Conservation (phyloP, 2,329 filamentous ascomycete genomes). For the Phialemoniopsis sp. region DNA sequence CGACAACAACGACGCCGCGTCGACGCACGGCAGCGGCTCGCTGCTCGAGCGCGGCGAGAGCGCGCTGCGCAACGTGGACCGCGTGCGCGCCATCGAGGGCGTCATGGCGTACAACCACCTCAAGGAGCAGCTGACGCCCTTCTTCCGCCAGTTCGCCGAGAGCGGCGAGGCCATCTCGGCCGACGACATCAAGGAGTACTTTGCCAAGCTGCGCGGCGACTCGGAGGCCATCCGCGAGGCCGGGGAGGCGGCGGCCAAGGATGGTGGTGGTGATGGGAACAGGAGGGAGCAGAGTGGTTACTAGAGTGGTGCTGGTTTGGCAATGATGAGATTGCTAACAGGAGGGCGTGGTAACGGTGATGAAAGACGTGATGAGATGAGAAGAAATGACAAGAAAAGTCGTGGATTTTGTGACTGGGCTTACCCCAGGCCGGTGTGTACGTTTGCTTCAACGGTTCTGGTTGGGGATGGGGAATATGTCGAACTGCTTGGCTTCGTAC, state of each 20-base stretch:
- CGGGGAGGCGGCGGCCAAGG: conserved; percentile 43
- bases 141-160: conserved; percentile 90
- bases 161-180: conserved; percentile 84
- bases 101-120: conserved; percentile 98
- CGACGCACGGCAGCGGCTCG: conserved; percentile 70
- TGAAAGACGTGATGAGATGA: too few species aligned
- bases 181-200: conserved; percentile 95
- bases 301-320: conserved; percentile 16
- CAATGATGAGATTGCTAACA: too few species aligned
- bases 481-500: too few species aligned
- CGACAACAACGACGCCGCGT: conserved; percentile 34
- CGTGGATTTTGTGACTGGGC: too few species aligned
- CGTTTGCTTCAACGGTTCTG: too few species aligned
- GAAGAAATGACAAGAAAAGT: too few species aligned
- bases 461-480: too few species aligned
- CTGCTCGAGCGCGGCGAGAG: conserved; percentile 90
- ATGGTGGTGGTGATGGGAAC: conserved; percentile 27
- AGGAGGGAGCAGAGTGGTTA: conserved; percentile 52
- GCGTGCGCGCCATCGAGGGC: conserved; percentile 89
- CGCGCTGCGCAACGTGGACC: conserved; percentile 85
- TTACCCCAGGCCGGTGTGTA: too few species aligned
- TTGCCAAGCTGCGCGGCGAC: conserved; percentile 90
- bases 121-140: conserved; percentile 92
- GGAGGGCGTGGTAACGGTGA: too few species aligned
- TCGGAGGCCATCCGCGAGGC: conserved; percentile 67